Evolutionary conservation across 768 basidiomycete genomes (phyloP).

Genomic region (Mycena albidolilacea): DNA sequence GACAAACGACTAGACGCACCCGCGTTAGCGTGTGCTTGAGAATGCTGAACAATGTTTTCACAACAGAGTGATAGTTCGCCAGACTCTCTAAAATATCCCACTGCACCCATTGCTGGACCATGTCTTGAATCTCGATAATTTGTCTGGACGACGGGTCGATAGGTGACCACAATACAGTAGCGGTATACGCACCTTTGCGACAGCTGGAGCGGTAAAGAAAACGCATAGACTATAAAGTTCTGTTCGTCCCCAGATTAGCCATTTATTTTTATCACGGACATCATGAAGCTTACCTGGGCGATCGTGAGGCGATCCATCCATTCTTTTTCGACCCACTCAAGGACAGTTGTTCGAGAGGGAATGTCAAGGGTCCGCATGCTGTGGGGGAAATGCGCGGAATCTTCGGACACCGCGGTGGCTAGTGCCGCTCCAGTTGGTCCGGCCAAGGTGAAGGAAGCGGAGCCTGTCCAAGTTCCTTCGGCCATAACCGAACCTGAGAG

Average conservation of each 20-base stretch:
- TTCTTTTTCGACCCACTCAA: background rate
- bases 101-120: constrained; percentile 8
- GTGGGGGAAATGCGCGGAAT: background rate
- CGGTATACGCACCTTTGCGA: background rate
- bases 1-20: background rate
- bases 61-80: constrained; percentile 22
- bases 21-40: constrained; percentile 12
- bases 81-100: constrained; percentile 21
- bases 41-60: constrained; percentile 15
- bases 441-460: background rate
- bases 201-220: constrained; percentile 19
- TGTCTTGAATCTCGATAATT: constrained; percentile 11
- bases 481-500: background rate
- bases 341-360: background rate
- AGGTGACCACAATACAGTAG: background rate
- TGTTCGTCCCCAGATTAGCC: background rate
- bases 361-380: background rate
- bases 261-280: background rate
- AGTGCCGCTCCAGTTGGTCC: background rate
- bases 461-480: background rate
- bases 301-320: background rate
- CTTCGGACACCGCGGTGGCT: background rate
- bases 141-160: background rate
- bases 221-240: constrained; percentile 13
- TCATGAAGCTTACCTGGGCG: background rate